Conservation (phyloP, 371 early-diverging fungal genomes). For the Saksenaea oblongispora region DNA sequence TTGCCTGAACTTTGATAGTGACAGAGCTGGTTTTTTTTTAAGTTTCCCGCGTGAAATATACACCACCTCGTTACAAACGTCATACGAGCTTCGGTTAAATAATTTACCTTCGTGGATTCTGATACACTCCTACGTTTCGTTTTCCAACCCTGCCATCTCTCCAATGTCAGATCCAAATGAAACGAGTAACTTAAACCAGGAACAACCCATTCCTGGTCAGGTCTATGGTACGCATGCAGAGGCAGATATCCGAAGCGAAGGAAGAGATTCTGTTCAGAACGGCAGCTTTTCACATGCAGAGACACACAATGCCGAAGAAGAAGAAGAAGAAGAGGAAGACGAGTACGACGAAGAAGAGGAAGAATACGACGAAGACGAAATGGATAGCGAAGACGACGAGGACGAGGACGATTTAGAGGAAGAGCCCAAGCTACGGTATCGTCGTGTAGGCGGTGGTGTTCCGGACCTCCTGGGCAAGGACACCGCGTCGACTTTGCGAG, state of each 20-base stretch:
- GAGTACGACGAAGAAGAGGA: conserved; percentile 29
- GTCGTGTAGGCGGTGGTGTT: conserved; percentile 76
- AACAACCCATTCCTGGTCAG: background rate
- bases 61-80: too few relatives aligned
- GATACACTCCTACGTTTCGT: background rate
- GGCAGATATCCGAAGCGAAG: conserved; percentile 36
- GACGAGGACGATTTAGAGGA: conserved; percentile 70
- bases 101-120: background rate
- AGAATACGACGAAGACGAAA: conserved; percentile 42
- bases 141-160: background rate
- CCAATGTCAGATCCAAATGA: background rate
- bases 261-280: conserved; percentile 29
- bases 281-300: conserved; percentile 15
- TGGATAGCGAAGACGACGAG: conserved; percentile 45
- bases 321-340: conserved; percentile 17
- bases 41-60: too few relatives aligned
- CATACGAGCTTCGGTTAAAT: background rate
- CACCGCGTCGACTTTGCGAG: conserved; percentile 76
- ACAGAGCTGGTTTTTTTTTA: too few relatives aligned
- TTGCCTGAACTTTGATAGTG: too few relatives aligned
- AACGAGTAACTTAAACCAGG: background rate
- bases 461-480: conserved; percentile 83
- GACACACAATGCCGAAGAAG: conserved; percentile 17
- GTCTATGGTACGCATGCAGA: conserved; percentile 20
- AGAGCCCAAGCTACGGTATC: conserved; percentile 90